Evolutionary conservation across 305 asterid species (phyloP).

Genomic region (Fraxinus velutina): DNA sequence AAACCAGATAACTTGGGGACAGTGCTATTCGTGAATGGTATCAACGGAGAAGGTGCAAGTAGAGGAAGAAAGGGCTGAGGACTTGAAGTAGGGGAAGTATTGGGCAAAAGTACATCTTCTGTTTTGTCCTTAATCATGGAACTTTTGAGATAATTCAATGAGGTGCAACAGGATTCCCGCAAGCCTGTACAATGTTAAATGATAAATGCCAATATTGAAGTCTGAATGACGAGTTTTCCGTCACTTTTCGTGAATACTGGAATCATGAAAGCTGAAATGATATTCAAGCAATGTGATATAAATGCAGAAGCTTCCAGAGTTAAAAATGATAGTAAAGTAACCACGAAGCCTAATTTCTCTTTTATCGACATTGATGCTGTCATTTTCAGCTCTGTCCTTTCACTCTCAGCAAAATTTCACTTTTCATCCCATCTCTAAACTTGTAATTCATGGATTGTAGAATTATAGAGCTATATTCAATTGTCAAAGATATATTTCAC

Average conservation of each 20-base stretch:
- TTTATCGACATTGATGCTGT: not conserved
- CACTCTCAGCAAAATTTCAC: not conserved
- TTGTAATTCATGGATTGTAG: not conserved
- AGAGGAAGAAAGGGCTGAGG: constrained; percentile 87
- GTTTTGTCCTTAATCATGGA: constrained; percentile 31
- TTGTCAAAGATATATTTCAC: not conserved
- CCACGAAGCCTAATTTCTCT: not conserved
- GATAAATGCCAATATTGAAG: not conserved
- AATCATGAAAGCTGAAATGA: not conserved
- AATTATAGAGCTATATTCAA: not conserved
- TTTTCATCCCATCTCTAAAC: not conserved
- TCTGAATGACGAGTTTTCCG: not conserved
- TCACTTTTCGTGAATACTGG: not conserved
- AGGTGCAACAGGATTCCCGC: constrained; percentile 35
- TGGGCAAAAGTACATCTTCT: constrained; percentile 57
- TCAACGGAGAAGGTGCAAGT: constrained; percentile 88
- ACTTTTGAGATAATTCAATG: constrained; percentile 34
- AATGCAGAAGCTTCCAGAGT: not conserved
- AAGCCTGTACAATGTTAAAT: constrained; percentile 43
- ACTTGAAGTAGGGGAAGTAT: constrained; percentile 55
- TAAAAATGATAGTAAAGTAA: not conserved
- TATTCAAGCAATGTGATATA: not conserved
- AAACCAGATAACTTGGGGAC: constrained; percentile 84
- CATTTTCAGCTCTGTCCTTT: not conserved
- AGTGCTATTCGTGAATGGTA: constrained; percentile 86